Evolutionary conservation across 1,284 basidiomycete species (phyloP).

Genomic region (Polyporus tsugae): DNA sequence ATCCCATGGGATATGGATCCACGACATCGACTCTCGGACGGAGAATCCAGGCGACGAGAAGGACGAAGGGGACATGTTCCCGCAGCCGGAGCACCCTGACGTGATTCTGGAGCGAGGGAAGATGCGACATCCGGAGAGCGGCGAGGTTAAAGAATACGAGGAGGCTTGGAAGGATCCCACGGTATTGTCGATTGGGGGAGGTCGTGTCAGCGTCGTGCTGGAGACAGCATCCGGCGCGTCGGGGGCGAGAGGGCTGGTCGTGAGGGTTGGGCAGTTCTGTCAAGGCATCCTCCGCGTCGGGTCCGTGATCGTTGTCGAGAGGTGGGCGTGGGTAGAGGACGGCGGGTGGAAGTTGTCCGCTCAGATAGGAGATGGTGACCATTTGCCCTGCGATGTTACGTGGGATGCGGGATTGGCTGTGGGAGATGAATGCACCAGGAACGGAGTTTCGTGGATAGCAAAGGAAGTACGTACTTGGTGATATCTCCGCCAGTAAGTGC

Average conservation of each 20-base stretch:
- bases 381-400: slow-evolving; percentile 24
- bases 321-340: slow-evolving; percentile 23
- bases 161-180: slow-evolving; percentile 29
- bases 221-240: slow-evolving; percentile 13
- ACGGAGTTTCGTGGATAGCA: slow-evolving; percentile 15
- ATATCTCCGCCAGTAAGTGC: neutral
- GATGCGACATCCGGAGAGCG: slow-evolving; percentile 29
- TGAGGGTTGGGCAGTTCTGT: slow-evolving; percentile 27
- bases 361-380: slow-evolving; percentile 9
- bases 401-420: slow-evolving; percentile 12
- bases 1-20: slow-evolving; percentile 28
- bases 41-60: slow-evolving; percentile 18
- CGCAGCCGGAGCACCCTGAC: slow-evolving; percentile 23
- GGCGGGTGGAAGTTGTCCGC: slow-evolving; percentile 20
- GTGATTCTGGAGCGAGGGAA: slow-evolving; percentile 28
- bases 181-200: slow-evolving; percentile 12
- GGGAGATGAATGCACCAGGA: slow-evolving; percentile 6
- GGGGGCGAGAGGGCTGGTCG: slow-evolving; percentile 10
- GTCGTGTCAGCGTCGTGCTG: slow-evolving; percentile 18
- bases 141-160: slow-evolving; percentile 28
- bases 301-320: slow-evolving; percentile 15
- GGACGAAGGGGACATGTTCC: slow-evolving; percentile 29
- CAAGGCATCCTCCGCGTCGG: slow-evolving; percentile 30
- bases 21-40: slow-evolving; percentile 33
- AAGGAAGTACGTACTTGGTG: slow-evolving; percentile 16